A percentile compares a stretch with the other conserved stretches of the same genome.
Evolutionary conservation across 2,329 filamentous ascomycete genomes (phyloP).

Genomic region (Pseudophaeomoniella oleicola): DNA sequence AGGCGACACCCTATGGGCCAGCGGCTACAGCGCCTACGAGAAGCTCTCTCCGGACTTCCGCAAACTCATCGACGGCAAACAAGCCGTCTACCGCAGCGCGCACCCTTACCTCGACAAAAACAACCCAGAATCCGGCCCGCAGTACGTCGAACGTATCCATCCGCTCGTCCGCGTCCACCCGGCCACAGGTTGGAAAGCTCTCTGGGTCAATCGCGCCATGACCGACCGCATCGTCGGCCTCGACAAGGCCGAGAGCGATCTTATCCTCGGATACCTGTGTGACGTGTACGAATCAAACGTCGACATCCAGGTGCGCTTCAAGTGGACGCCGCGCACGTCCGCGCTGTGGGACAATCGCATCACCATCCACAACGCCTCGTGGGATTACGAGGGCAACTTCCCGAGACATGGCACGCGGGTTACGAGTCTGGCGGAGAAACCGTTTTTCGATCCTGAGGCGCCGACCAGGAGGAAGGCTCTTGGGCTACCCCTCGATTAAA

Average conservation of each 20-base stretch:
- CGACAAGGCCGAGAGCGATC: conserved; percentile 53
- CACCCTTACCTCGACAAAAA: conserved; percentile 54
- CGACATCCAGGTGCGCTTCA: conserved; percentile 59
- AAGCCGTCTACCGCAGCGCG: conserved; percentile 51
- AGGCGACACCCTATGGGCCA: conserved; percentile 60
- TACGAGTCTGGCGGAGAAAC: conserved; percentile 56
- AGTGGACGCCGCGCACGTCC: conserved; percentile 52
- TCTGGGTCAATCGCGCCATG: conserved; percentile 59
- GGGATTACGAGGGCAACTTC: conserved; percentile 55
- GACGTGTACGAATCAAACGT: conserved; percentile 55
- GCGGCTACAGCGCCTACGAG: conserved; percentile 57
- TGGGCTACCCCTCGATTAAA: no score
- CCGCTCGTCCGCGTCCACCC: conserved; percentile 58
- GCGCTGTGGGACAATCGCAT: conserved; percentile 62
- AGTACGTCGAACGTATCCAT: conserved; percentile 52
- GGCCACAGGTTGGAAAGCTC: conserved; percentile 58
- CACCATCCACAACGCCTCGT: conserved; percentile 60
- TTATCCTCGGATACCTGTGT: conserved; percentile 51
- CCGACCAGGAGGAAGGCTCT: conserved; percentile 53
- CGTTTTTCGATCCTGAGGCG: conserved; percentile 49
- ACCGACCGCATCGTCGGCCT: conserved; percentile 54
- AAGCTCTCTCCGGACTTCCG: conserved; percentile 58
- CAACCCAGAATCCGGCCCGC: conserved; percentile 45
- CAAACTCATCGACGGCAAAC: conserved; percentile 52
- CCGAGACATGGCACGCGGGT: conserved; percentile 59